These are phyloP conservation scores for Calonectria naviculata DNA, from an alignment of 2,329 filamentous ascomycete genomes.

Conservation along the genomic window DNA sequence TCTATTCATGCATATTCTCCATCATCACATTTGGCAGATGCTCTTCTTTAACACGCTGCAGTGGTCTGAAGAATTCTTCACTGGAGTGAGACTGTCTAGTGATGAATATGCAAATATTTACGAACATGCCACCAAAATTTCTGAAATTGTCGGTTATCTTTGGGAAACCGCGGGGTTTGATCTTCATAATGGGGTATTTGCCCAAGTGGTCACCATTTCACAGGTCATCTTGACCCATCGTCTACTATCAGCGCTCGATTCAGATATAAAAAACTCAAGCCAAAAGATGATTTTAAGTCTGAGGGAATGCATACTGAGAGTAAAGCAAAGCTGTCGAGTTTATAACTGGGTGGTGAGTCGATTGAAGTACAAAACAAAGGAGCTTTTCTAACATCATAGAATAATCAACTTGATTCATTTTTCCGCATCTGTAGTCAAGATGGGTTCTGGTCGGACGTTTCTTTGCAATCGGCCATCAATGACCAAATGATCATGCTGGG, in stretches of 20 bases:
- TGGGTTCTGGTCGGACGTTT: neutral
- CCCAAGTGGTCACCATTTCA: neutral
- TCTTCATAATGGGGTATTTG: neutral
- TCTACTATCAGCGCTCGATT: neutral
- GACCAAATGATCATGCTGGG: neutral
- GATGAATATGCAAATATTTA: neutral
- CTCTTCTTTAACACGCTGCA: neutral
- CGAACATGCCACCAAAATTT: neutral
- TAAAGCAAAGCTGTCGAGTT: neutral
- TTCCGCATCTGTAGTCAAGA: neutral
- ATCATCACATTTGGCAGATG: neutral
- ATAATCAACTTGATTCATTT: neutral
- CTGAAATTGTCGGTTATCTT: neutral
- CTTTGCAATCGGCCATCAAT: neutral
- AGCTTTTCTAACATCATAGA: neutral
- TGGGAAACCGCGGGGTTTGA: neutral
- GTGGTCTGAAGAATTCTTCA: neutral
- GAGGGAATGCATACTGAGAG: neutral
- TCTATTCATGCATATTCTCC: neutral
- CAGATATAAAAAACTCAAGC: neutral
- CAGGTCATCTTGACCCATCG: neutral
- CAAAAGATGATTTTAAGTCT: neutral
- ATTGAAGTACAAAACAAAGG: no score
- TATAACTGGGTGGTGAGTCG: neutral
- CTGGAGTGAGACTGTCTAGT: no score